Evolutionary conservation across 768 basidiomycete species (phyloP), one percentile per base, ranked within the genome.

Genomic region (Boletales sp.): DNA sequence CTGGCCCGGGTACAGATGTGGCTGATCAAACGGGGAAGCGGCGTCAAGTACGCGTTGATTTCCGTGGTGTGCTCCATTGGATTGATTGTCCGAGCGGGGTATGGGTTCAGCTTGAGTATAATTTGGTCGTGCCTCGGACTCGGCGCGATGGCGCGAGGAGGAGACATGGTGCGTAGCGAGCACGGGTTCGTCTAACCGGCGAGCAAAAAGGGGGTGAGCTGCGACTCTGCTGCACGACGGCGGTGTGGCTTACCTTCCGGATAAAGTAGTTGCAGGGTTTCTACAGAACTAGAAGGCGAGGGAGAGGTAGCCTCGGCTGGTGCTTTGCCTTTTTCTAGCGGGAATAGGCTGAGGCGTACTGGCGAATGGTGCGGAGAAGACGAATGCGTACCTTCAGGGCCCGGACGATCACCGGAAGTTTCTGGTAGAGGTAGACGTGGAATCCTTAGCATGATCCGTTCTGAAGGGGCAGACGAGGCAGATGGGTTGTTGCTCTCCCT

Each of bases 211-310:
- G 29, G n/a, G 31, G 31, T 52, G 30, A 53, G 42, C 12, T 1
- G 15, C 49, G 13, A 36, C 8, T 30, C 14, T 19, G 41, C 12
- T 9, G 30, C 27, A 1, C 9, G 30, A 35, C 5, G 9, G 49
- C 12, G 0, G 34, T 24, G 8, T 30, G 8, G 9, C 11, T 44
- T 47, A 57, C 60, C 54, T 43, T 55, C 44, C 0, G 45, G 42
- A 37, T 43, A 44, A 15, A 57, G 39, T 17, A 57, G 58, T 17
- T 54, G 27, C 37, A 57, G 19, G 19, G 38, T 37, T 18, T 57
- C 61, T 7, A 8, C 5, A 32, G 52, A 50, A 31, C 39, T 54
- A 21, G 45, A 54, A 12, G 54, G 32, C 8, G 46, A 57, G 5
- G 48, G 7, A 10, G 44, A 34, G 24, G 29, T 0, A 10, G 4